phyloP scores from a whole-genome alignment of 2,329 filamentous ascomycete genomes.

The Periconia digitata region DNA sequence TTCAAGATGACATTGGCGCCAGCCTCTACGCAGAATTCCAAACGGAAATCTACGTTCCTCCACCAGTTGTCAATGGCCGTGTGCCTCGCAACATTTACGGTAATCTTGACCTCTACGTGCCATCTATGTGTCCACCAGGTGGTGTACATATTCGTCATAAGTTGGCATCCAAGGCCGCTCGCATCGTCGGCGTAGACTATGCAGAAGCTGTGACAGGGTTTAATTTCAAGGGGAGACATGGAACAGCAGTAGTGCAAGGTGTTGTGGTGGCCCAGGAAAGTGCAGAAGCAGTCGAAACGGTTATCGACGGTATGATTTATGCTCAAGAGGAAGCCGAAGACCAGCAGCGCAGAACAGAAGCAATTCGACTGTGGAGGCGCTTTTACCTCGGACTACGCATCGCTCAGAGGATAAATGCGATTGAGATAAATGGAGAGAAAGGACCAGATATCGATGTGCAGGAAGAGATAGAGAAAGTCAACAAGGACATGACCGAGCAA shows the following conservation, averaged over 20 bases:
- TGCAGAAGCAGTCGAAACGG: constrained; percentile 69
- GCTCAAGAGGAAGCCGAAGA: constrained; percentile 65
- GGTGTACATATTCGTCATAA: constrained; percentile 59
- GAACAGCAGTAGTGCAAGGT: constrained; percentile 80
- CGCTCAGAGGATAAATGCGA: constrained; percentile 68
- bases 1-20: constrained; percentile 49
- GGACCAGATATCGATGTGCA: constrained; percentile 31
- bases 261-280: constrained; percentile 74
- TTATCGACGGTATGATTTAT: constrained; percentile 68
- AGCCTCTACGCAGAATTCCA: constrained; percentile 63
- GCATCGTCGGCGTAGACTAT: constrained; percentile 77
- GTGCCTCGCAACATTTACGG: constrained; percentile 66
- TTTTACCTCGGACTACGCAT: constrained; percentile 67
- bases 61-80: constrained; percentile 71
- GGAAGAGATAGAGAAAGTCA: constrained; percentile 31
- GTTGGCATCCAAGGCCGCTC: constrained; percentile 70
- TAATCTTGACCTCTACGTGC: constrained; percentile 65
- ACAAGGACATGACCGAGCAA: constrained; percentile 27
- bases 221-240: constrained; percentile 79
- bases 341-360: constrained; percentile 53
- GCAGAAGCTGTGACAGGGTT: constrained; percentile 91
- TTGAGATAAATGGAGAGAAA: constrained; percentile 39
- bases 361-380: constrained; percentile 60
- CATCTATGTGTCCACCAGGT: constrained; percentile 64
- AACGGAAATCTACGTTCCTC: constrained; percentile 72